Evolutionary conservation across 2,329 filamentous ascomycete species (phyloP).

Genomic region (Xylaria sp.): DNA sequence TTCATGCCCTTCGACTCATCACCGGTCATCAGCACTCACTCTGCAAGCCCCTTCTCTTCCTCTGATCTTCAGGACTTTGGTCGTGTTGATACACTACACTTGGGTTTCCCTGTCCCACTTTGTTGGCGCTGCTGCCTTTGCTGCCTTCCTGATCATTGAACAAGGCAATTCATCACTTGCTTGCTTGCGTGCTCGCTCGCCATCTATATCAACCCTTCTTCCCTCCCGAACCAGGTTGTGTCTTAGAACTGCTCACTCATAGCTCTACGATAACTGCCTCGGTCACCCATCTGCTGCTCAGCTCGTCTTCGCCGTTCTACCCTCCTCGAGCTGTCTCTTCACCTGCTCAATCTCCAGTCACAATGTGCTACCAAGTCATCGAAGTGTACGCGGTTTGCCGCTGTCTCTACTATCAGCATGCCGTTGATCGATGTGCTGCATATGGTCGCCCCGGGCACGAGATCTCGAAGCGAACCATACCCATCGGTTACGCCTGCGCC

Average conservation of each 20-base stretch:
- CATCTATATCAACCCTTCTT: conserved; percentile 18
- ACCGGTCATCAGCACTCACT: conserved; percentile 27
- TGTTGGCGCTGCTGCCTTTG: conserved; percentile 22
- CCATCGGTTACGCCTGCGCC: conserved; percentile 76
- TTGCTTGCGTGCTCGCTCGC: conserved; percentile 4
- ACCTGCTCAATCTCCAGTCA: conserved; percentile 25
- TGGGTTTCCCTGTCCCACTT: conserved; percentile 22
- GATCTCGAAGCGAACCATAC: conserved; percentile 68
- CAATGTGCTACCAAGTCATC: conserved; percentile 82
- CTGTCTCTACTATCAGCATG: conserved; percentile 83
- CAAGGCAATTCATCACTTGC: conserved; percentile 1
- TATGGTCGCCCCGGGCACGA: conserved; percentile 69
- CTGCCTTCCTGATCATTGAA: conserved; percentile 11
- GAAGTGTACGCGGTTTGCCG: conserved; percentile 83
- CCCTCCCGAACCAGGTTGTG: conserved; percentile 6
- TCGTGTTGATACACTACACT: conserved; percentile 23
- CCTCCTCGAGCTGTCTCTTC: conserved; percentile 13
- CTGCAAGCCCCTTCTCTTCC: conserved; percentile 25
- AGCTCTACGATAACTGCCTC: not conserved
- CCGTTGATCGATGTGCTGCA: conserved; percentile 72
- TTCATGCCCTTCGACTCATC: conserved; percentile 29
- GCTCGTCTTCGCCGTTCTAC: not conserved
- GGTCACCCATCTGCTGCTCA: not conserved
- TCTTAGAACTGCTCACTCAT: not conserved
- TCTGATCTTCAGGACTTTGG: conserved; percentile 21